A percentile compares a stretch with the other conserved stretches of the same genome.
phyloP scores from a whole-genome alignment of 208 protist genomes.

The Crithidia brevicula region DNA sequence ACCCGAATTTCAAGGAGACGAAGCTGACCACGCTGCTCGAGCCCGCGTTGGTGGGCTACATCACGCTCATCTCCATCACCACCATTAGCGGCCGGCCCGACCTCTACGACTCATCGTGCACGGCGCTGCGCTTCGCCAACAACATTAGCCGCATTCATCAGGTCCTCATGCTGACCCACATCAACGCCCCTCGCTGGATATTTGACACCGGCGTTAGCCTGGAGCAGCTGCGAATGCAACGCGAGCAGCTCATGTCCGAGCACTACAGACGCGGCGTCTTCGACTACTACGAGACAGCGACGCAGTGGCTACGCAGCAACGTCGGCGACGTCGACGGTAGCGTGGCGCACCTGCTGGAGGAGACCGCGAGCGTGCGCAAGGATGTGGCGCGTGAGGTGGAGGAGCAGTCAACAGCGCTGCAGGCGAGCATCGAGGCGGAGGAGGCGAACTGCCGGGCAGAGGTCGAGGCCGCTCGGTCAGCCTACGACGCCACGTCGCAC shows the following conservation, averaged over 20 bases:
- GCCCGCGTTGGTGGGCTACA: conserved; percentile 74
- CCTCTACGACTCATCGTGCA: conserved; percentile 64
- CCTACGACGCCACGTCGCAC: conserved; percentile 43
- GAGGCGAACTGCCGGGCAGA: conserved; percentile 31
- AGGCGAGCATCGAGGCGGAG: conserved; percentile 48
- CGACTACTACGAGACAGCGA: conserved; percentile 69
- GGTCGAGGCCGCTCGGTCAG: conserved; percentile 47
- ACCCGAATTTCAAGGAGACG: conserved; percentile 64
- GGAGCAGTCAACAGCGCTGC: conserved; percentile 39
- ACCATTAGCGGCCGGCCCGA: conserved; percentile 80
- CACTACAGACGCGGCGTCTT: conserved; percentile 73
- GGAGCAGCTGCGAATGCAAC: conserved; percentile 58
- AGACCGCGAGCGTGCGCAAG: conserved; percentile 69
- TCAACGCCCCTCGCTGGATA: conserved; percentile 79
- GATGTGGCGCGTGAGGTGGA: conserved; percentile 56
- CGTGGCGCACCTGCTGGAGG: conserved; percentile 55
- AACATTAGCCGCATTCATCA: conserved; percentile 78
- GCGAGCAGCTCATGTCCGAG: conserved; percentile 52
- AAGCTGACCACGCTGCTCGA: conserved; percentile 82
- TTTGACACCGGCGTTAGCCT: conserved; percentile 72
- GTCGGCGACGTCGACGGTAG: conserved; percentile 54
- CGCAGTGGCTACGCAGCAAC: conserved; percentile 62
- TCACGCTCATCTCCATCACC: conserved; percentile 83
- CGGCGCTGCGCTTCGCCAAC: conserved; percentile 65
- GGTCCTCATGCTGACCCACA: conserved; percentile 82